Percentiles rank a stretch among this genome's conserved stretches.
Conservation (phyloP, 2,329 filamentous ascomycete genomes). For the Didymellaceae sp. region DNA sequence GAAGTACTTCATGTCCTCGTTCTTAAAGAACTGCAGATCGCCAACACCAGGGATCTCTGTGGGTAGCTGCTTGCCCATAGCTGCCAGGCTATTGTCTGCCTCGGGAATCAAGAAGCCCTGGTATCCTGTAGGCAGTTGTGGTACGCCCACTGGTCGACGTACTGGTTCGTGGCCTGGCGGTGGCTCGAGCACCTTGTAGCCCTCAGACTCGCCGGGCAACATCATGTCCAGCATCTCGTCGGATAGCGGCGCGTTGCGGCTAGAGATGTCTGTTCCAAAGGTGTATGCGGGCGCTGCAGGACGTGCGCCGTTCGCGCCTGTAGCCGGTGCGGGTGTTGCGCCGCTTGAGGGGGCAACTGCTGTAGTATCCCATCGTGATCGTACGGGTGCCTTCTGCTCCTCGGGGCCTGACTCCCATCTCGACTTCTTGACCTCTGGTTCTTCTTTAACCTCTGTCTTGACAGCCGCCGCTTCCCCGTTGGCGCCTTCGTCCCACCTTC, state of each 20-base stretch:
- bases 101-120: slow-evolving; percentile 98
- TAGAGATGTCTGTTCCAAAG: slow-evolving; percentile 83
- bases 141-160: slow-evolving; percentile 75
- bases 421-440: slow-evolving; percentile 58
- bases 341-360: slow-evolving; percentile 32
- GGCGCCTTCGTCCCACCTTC: slow-evolving; percentile 86
- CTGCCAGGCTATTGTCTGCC: slow-evolving; percentile 75
- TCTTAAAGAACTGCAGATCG: slow-evolving; percentile 97
- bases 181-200: slow-evolving; percentile 89
- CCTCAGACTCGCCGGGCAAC: slow-evolving; percentile 85
- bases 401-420: slow-evolving; percentile 75
- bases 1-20: slow-evolving; percentile 98
- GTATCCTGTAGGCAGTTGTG: slow-evolving; percentile 69
- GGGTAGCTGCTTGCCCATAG: slow-evolving; percentile 87
- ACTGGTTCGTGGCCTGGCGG: slow-evolving; percentile 91
- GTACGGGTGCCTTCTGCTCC: slow-evolving; percentile 35
- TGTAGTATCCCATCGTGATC: slow-evolving; percentile 47
- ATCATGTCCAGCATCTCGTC: slow-evolving; percentile 94
- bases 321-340: slow-evolving; percentile 31
- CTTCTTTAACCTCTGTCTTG: slow-evolving; percentile 29
- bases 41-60: slow-evolving; percentile 96
- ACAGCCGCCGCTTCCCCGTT: slow-evolving; percentile 47
- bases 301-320: slow-evolving; percentile 28
- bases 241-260: slow-evolving; percentile 80
- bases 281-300: slow-evolving; percentile 57